Conservation (phyloP, 345 rosid species). For the Linum lewisii region DNA sequence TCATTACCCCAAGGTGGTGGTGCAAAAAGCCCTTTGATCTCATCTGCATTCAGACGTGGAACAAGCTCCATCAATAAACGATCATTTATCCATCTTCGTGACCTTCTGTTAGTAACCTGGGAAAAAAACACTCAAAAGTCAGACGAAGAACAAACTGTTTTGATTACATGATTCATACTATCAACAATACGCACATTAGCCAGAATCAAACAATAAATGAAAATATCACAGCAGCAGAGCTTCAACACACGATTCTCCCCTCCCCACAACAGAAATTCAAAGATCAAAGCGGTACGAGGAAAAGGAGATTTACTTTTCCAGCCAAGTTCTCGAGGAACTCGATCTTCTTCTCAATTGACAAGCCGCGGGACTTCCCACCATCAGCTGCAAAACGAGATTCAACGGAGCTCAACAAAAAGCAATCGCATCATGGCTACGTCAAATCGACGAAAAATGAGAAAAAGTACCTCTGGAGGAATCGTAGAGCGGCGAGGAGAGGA, state of each 20-base stretch:
- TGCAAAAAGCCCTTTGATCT: slow-evolving; percentile 91
- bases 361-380: slow-evolving; percentile 39
- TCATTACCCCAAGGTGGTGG: slow-evolving; percentile 96
- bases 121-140: background rate
- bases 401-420: background rate
- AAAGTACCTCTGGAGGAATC: slow-evolving; percentile 40
- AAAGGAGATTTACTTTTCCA: slow-evolving; percentile 44
- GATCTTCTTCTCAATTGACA: slow-evolving; percentile 82
- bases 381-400: slow-evolving; percentile 30
- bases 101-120: slow-evolving; percentile 79
- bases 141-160: background rate
- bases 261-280: background rate
- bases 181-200: too few species aligned
- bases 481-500: slow-evolving; percentile 34
- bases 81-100: slow-evolving; percentile 88
- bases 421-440: too few species aligned
- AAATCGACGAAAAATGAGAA: background rate
- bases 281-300: background rate
- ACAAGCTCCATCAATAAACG: slow-evolving; percentile 93
- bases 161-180: too few species aligned
- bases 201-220: too few species aligned
- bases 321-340: slow-evolving; percentile 80
- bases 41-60: slow-evolving; percentile 77
- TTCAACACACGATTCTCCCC: too few species aligned
- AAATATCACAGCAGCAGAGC: too few species aligned